Evolutionary conservation across 2,329 filamentous ascomycete species (phyloP).

Genomic region (Plenodomus biglobosus): DNA sequence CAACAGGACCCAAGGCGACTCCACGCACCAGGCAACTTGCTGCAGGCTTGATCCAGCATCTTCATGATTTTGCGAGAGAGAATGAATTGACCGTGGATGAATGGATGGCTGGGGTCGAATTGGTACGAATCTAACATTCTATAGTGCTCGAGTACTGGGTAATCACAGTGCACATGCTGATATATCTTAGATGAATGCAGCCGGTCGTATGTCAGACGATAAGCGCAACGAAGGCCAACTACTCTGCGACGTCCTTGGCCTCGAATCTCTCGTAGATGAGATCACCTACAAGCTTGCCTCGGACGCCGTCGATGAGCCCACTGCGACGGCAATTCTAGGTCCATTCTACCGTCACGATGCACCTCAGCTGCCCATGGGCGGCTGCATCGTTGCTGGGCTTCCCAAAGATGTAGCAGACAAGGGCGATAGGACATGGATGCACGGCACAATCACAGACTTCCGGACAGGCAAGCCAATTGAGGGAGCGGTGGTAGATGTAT

Average conservation of each 20-base stretch:
- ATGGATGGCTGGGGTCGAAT: conserved; percentile 73
- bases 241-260: conserved; percentile 59
- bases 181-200: conserved; percentile 56
- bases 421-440: conserved; percentile 63
- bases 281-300: conserved; percentile 70
- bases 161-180: conserved; percentile 4
- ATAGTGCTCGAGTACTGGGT: neutral
- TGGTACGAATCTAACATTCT: conserved; percentile 48
- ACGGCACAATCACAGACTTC: conserved; percentile 62
- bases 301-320: conserved; percentile 55
- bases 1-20: conserved; percentile 69
- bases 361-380: conserved; percentile 69
- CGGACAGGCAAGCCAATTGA: conserved; percentile 65
- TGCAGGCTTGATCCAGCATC: conserved; percentile 65
- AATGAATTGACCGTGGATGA: conserved; percentile 77
- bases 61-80: conserved; percentile 77
- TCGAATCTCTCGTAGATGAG: conserved; percentile 70
- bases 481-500: conserved; percentile 71
- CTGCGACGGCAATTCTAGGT: conserved; percentile 77
- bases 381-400: conserved; percentile 58
- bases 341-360: conserved; percentile 81
- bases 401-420: conserved; percentile 44
- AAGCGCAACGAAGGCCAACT: conserved; percentile 66
- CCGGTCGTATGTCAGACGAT: conserved; percentile 63
- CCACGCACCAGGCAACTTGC: conserved; percentile 67